These are phyloP conservation scores for Trichoderma afroharzianum DNA, from an alignment of 2,329 filamentous ascomycete species.

Conservation along the genomic window DNA sequence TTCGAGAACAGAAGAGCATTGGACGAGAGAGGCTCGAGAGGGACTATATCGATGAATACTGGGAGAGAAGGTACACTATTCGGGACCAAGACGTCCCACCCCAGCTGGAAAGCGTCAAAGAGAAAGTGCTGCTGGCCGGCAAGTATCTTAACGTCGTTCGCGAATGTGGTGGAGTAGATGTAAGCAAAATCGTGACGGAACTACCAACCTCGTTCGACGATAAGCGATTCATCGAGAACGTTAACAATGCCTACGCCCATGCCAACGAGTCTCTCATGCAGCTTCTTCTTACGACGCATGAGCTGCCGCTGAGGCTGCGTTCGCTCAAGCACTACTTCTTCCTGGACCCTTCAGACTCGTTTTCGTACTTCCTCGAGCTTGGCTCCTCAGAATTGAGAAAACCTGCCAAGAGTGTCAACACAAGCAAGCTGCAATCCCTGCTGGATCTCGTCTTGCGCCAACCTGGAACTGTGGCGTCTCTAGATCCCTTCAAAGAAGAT, in stretches of 20 bases:
- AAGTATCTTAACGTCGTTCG: conserved; percentile 98
- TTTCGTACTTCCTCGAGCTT: conserved; percentile 95
- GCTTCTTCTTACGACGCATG: conserved; percentile 87
- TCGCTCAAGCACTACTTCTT: conserved; percentile 99
- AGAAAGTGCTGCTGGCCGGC: conserved; percentile 89
- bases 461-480: conserved; percentile 85
- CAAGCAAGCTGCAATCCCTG: conserved; percentile 87
- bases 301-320: conserved; percentile 77
- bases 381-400: conserved; percentile 86
- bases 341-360: conserved; percentile 95
- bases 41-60: conserved; percentile 98
- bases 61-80: conserved; percentile 96
- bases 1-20: conserved; percentile 96
- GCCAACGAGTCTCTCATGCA: conserved; percentile 92
- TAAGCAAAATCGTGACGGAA: conserved; percentile 81
- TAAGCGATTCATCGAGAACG: conserved; percentile 86
- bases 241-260: conserved; percentile 90
- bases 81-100: conserved; percentile 88
- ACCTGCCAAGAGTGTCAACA: conserved; percentile 82
- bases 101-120: conserved; percentile 84
- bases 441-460: conserved; percentile 97
- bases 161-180: conserved; percentile 93
- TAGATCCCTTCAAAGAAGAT: conserved; percentile 97
- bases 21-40: conserved; percentile 85
- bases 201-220: conserved; percentile 94